Evolutionary conservation across 2,329 filamentous ascomycete genomes (phyloP), one percentile per base, ranked within the genome.

Genomic region (Lecanicillium sp.): DNA sequence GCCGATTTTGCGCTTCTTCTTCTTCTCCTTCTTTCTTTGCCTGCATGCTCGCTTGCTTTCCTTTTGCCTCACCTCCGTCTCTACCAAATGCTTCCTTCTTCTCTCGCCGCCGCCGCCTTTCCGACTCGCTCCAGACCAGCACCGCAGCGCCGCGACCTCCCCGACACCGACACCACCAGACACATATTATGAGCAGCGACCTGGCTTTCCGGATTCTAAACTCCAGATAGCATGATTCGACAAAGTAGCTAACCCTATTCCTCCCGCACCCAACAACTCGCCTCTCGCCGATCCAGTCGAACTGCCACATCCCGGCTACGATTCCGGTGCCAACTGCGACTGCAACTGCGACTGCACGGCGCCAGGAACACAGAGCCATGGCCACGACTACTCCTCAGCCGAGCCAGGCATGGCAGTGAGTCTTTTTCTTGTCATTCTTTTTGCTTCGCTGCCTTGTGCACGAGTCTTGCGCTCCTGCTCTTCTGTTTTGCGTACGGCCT

Each of bases 401-500:
- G 51, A 61, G 60, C 57, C 59, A 65, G 52, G 55, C 60, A 48
- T 70, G 67, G 67, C 66, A 65, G 67, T 69, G 63, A 59, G 67
- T 65, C 32, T 14, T 23, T 24, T 20, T 17, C 15, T 27, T 11
- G 15, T 17, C 15, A 12, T 29, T 26, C 3, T 11, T 4, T 9
- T 27, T 14, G 44, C 15, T 6, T 6, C 39, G 14, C 23, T 20
- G 30, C 19, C n/a, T n/a, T n/a, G n/a, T 41, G 29, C 42, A 37
- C 29, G 11, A 29, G 12, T 35, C 11, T 35, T 36, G 30, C 33
- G 29, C 19, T 30, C 5, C 15, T 26, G 33, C 23, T 14, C 14
- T 33, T n/a, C 17, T 23, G 23, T 36, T 19, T 39, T 36, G 26
- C 36, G 30, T 20, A 39, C n/a, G n/a, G n/a, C 37, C 21, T 17